Percentiles rank a stretch among this genome's conserved stretches.
phyloP scores from a whole-genome alignment of 352 stramenopile genomes.

The Phytophthora colocasiae region DNA sequence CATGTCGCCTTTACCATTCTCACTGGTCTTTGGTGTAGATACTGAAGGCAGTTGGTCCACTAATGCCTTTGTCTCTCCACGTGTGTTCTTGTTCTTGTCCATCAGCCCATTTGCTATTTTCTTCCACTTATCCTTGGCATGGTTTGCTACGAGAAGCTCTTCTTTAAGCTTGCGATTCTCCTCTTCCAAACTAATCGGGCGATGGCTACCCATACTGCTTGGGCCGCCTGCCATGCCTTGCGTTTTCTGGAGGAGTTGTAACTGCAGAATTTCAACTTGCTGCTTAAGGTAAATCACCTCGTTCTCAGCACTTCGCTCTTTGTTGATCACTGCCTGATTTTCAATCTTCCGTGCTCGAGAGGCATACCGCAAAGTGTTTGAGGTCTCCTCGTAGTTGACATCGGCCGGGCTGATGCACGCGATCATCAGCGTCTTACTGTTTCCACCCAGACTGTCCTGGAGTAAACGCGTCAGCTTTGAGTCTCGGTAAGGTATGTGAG shows the following conservation, averaged over 20 bases:
- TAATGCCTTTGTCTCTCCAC: conserved; percentile 38
- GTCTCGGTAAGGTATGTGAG: conserved; percentile 90
- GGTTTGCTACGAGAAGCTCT: conserved; percentile 37
- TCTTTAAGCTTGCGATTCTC: conserved; percentile 49
- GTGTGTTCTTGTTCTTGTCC: conserved; percentile 25
- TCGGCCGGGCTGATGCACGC: conserved; percentile 83
- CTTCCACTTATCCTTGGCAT: conserved; percentile 75
- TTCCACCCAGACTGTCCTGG: conserved; percentile 89
- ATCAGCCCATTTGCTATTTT: conserved; percentile 55
- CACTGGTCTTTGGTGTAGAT: conserved; percentile 28
- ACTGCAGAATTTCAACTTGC: conserved; percentile 69
- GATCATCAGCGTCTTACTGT: conserved; percentile 94
- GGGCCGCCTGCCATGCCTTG: background rate
- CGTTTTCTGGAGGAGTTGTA: conserved; percentile 63
- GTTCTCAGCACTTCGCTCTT: conserved; percentile 93
- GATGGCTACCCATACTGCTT: background rate
- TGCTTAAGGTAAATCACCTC: conserved; percentile 68
- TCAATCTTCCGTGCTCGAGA: conserved; percentile 98
- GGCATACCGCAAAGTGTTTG: conserved; percentile 95
- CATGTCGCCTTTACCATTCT: conserved; percentile 47
- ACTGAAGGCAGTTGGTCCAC: conserved; percentile 42
- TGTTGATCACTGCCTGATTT: conserved; percentile 97
- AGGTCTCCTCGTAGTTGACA: conserved; percentile 93
- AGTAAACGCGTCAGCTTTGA: conserved; percentile 92
- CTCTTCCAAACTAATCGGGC: conserved; percentile 21